Evolutionary conservation across 169 alveolate species (phyloP), one percentile per base, ranked within the genome.

Genomic region (Babesia bovis): DNA sequence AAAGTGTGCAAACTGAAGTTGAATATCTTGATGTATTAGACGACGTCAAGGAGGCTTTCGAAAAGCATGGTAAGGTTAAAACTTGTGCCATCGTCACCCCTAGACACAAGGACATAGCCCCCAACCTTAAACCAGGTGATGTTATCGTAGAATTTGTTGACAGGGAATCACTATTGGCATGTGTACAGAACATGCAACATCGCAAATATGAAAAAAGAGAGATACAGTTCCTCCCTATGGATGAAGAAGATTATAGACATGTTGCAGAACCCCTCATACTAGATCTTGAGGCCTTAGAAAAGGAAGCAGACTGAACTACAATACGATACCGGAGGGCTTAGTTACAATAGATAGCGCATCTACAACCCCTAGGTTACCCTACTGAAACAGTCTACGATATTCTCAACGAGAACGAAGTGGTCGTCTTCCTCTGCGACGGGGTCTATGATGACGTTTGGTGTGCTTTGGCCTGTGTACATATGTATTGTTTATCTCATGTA

Each of bases 21-120:
- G 91, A 87, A 38, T 83, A 73, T 42, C 42, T 78, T 10, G 81
- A 84, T 25, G 83, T 87, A 0, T 17, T 87, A 45, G 91, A 83
- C 23, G 93, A 87, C 66, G 90, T 87, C 41, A 70, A 65, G 45
- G 90, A 87, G 69, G 93, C 85, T 1, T 87, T 87, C 55, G 90
- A 79, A 25, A 78, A 66, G 26, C 90, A 87, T 47, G 93, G 93
- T 5, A 83, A 84, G 45, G 79, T 84, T 25, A 78, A 72, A 15
- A 63, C 69, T 13, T 82, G 89, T 17, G 70, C 85, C 47, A 81
- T 84, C 15, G 70, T 87, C 26, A 67, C 82, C 0, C 82, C 84
- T 4, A 52, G 83, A 41, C 90, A 87, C 85, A 81, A 57, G 50
- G 83, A 87, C 15, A 44, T 51, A 15, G 82, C 89, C n/a, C 79